Percentiles rank a stretch among this genome's conserved stretches.
These are phyloP conservation scores for Catharanthus roseus DNA, from an alignment of 257 asterid genomes.

Conservation along the genomic window DNA sequence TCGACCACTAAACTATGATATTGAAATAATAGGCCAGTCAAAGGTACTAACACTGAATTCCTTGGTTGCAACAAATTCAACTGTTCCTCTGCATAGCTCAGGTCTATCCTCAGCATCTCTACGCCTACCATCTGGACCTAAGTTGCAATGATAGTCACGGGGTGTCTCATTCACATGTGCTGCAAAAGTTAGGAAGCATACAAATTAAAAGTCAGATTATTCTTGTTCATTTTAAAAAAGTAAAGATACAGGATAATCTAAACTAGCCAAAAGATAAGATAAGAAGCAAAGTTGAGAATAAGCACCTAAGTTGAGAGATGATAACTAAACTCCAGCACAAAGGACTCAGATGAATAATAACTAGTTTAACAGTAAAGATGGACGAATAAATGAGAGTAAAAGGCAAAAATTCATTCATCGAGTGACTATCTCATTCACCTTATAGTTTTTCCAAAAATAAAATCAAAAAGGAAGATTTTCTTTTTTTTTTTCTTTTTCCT, in stretches of 20 bases:
- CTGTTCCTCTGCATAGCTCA: slow-evolving; percentile 95
- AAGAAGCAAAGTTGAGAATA: not conserved
- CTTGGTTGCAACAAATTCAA: slow-evolving; percentile 90
- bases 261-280: not conserved
- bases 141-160: slow-evolving; percentile 95
- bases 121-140: slow-evolving; percentile 99
- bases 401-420: not conserved
- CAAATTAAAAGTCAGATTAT: not conserved
- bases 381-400: not conserved
- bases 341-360: not conserved
- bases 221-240: not conserved
- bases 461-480: not conserved
- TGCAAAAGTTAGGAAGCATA: slow-evolving; percentile 29
- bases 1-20: slow-evolving; percentile 6
- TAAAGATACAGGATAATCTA: not conserved
- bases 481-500: not conserved
- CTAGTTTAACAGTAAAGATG: not conserved
- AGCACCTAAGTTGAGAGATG: not conserved
- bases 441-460: not conserved
- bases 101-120: slow-evolving; percentile 99
- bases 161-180: slow-evolving; percentile 96
- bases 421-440: not conserved
- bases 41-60: slow-evolving; percentile 78
- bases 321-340: not conserved
- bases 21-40: slow-evolving; percentile 4